These are phyloP conservation scores for Lyophyllum shimeji DNA, from an alignment of 768 basidiomycete species.

Conservation along the genomic window DNA sequence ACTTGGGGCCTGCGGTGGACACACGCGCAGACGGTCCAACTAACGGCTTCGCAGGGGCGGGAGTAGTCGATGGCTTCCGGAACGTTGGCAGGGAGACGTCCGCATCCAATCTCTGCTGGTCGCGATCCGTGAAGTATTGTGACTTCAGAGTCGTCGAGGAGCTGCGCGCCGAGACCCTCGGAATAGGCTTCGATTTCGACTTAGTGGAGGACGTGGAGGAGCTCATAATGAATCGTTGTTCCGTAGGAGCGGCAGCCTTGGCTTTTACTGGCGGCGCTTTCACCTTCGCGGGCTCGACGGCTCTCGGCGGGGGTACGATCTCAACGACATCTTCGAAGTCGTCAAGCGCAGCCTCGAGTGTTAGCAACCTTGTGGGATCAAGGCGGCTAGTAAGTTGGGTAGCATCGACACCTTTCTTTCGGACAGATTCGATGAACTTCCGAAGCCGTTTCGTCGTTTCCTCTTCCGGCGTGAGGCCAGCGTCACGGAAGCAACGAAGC, in stretches of 20 bases:
- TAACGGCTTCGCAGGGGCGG: slow-evolving; percentile 20
- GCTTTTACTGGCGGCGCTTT: slow-evolving; percentile 9
- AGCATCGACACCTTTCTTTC: slow-evolving; percentile 38
- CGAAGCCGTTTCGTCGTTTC: slow-evolving; percentile 64
- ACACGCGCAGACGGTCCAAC: slow-evolving; percentile 11
- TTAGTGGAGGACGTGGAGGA: slow-evolving; percentile 13
- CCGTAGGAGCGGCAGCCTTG: slow-evolving; percentile 1
- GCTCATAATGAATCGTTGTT: slow-evolving; percentile 14
- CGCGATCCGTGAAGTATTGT: slow-evolving; percentile 26
- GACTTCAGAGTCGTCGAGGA: slow-evolving; percentile 18
- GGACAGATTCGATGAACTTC: slow-evolving; percentile 61
- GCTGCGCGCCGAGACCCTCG: slow-evolving; percentile 2
- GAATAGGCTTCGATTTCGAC: slow-evolving; percentile 7
- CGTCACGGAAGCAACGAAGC: slow-evolving; percentile 72
- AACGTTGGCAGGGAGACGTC: slow-evolving; percentile 41
- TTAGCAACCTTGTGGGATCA: slow-evolving; percentile 55
- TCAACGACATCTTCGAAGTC: slow-evolving; percentile 64
- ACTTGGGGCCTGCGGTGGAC: slow-evolving; percentile 23
- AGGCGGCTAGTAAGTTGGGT: slow-evolving; percentile 51
- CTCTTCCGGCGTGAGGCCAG: slow-evolving; percentile 52
- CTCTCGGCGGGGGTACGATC: slow-evolving; percentile 48
- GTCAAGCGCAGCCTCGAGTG: slow-evolving; percentile 66
- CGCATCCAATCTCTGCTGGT: slow-evolving; percentile 34
- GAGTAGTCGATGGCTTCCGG: slow-evolving; percentile 27
- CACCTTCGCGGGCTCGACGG: slow-evolving; percentile 14